Conservation (phyloP, 2,329 filamentous ascomycete species). For the Penicillium sp. region DNA sequence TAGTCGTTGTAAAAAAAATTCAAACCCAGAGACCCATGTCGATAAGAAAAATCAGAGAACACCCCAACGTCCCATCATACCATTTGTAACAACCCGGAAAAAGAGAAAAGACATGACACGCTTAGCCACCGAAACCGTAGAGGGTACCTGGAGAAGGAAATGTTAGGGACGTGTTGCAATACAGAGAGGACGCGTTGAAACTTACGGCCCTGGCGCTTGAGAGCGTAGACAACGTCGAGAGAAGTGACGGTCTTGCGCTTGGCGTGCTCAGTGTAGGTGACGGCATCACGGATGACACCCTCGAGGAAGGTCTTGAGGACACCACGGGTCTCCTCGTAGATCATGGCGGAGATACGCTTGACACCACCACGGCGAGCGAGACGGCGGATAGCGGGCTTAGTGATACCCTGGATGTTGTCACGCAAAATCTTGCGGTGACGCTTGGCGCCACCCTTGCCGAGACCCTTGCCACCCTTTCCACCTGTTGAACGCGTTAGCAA, state of each 20-base stretch:
- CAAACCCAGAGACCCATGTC: constrained; percentile 47
- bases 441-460: constrained; percentile 98
- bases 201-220: constrained; percentile 63
- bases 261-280: constrained; percentile 81
- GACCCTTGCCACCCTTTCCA: constrained; percentile 95
- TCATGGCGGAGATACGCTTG: constrained; percentile 99
- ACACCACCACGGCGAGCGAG: constrained; percentile 98
- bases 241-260: constrained; percentile 64
- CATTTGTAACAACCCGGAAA: constrained; percentile 38
- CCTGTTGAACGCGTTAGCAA: constrained; percentile 57
- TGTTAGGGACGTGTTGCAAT: constrained; percentile 20
- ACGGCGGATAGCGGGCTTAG: constrained; percentile 97
- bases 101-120: constrained; percentile 35
- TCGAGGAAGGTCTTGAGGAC: constrained; percentile 83
- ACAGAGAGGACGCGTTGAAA: constrained; percentile 8
- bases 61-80: constrained; percentile 49
- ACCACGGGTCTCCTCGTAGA: constrained; percentile 81
- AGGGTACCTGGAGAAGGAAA: constrained; percentile 58
- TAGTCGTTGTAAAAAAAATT: constrained; percentile 37
- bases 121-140: constrained; percentile 88
- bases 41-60: constrained; percentile 42
- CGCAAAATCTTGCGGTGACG: constrained; percentile 98
- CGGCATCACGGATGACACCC: constrained; percentile 75
- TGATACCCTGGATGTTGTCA: constrained; percentile 99
- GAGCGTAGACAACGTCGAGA: constrained; percentile 63